Conservation (phyloP, 2,329 filamentous ascomycete species). For the Xylariaceae sp. region DNA sequence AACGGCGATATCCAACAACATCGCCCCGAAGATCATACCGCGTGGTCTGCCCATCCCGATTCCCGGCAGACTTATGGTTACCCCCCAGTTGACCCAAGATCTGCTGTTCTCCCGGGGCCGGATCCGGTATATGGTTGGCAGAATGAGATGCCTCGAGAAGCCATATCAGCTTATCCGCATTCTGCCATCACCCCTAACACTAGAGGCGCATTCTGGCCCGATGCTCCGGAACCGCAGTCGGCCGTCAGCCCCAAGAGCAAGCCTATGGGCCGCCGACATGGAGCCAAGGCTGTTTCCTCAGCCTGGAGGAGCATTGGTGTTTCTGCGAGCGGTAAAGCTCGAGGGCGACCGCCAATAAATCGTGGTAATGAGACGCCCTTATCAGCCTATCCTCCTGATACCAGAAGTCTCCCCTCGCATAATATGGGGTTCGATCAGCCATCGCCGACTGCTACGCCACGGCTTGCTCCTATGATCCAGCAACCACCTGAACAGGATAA, state of each 20-base stretch:
- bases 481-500: constrained; percentile 24
- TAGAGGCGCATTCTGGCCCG: constrained; percentile 51
- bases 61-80: constrained; percentile 36
- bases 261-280: constrained; percentile 60
- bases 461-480: constrained; percentile 22
- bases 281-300: constrained; percentile 80
- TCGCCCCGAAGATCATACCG: constrained; percentile 52
- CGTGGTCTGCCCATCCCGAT: constrained; percentile 46
- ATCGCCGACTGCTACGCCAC: constrained; percentile 18
- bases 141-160: constrained; percentile 52
- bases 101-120: constrained; percentile 32
- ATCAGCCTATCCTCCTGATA: constrained; percentile 61
- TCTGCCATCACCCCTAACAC: constrained; percentile 70
- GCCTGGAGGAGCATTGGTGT: constrained; percentile 73
- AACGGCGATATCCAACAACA: constrained; percentile 34
- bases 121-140: constrained; percentile 44
- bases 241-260: constrained; percentile 61
- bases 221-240: constrained; percentile 62
- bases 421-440: constrained; percentile 22
- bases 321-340: constrained; percentile 63
- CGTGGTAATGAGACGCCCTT: constrained; percentile 60
- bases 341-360: constrained; percentile 76
- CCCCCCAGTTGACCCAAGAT: constrained; percentile 36
- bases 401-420: constrained; percentile 48
- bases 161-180: constrained; percentile 67